Base-by-base conservation (phyloP, 129 eudicot species). In the Sambucus nigra region DNA sequence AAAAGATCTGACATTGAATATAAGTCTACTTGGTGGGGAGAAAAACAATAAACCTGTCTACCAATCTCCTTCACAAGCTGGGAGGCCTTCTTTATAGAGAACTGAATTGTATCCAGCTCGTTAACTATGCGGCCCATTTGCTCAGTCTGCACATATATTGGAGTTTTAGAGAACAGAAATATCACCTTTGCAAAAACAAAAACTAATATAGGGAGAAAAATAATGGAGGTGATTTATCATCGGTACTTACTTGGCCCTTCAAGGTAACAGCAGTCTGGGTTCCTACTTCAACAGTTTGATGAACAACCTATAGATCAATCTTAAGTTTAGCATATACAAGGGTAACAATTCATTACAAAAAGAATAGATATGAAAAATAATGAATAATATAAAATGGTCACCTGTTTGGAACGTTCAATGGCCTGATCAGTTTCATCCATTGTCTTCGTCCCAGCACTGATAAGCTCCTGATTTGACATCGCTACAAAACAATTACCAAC, bases 341-440 rank as follows among this genome's bases (percentile, higher is more conserved):
- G 22, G 19, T 10, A 17, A 42, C 38, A 19, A 44, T n/a, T n/a
- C n/a, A n/a, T n/a, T n/a, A n/a, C n/a, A n/a, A n/a, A n/a, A n/a
- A n/a, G n/a, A n/a, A n/a, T n/a, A n/a, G n/a, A n/a, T n/a, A n/a
- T n/a, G n/a, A n/a, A n/a, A n/a, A n/a, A n/a, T n/a, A n/a, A 60
- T 39, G 52, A 0, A 18, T 2, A 24, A 18, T 11, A 1, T 3
- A 23, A 51, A 4, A 14, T 18, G 4, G 5, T 40, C 13, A 84
- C 97, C 84, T 86, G 94, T 80, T 91, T 86, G 39, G 99, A 91
- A 47, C 99, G 99, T 53, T 77, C 95, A 59, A 91, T 86, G 67
- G 99, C 95, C 58, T 91, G 99, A 72, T 91, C 99, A 61, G 99
- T 91, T 72, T 91, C 94, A 60, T 91, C 94, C 87, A 91, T 85